Base-by-base conservation (phyloP, 2,329 filamentous ascomycete species). In the Ceratocystis destructans region DNA sequence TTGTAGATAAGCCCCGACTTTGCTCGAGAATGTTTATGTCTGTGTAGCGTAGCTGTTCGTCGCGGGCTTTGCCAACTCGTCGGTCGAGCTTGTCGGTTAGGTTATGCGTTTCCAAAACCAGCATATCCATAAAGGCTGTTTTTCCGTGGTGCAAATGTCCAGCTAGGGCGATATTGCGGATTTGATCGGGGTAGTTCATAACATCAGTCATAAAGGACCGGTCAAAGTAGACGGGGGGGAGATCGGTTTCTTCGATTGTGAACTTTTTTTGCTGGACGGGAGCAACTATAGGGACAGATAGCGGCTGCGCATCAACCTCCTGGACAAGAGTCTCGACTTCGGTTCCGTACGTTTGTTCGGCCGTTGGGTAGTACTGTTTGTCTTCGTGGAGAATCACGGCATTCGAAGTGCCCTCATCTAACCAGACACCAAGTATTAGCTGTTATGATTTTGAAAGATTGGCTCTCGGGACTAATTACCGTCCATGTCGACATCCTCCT, bases 281-380 rank as follows among this genome's bases (percentile, higher is more conserved):
- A 64, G 89, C 91, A 73, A 99, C 89, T 69, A 99, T 97, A 41
- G 94, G 94, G 72, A 96, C 86, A 37, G 89, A 86, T 69, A 99
- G 82, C 61, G 92, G 89, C 75, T 99, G 94, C 68, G 92, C 89
- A 79, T 99, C 94, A 78, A 97, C 94, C 76, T 99, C 94, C 73
- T 97, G 89, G 46, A 99, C 93, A 76, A 96, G 79, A 1, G 93
- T 94, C 77, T 99, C 94, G 72, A 99, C 94, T 77, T 94, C 92
- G 71, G 86, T 83, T 64, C 94, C 94, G 74, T 97, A 99, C 53
- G 96, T 87, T 76, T 99, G 94, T 73, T 93, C 87, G 66, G 94
- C 94, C n/a, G 92, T 96, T 37, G 94, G 94, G 74, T 99, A 99
- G 77, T 99, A 99, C 75, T 97, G 94, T 76, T 99, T 99, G 78